Conservation (phyloP, 108 stramenopile species). For the Pseudonitzschia multiseries region DNA sequence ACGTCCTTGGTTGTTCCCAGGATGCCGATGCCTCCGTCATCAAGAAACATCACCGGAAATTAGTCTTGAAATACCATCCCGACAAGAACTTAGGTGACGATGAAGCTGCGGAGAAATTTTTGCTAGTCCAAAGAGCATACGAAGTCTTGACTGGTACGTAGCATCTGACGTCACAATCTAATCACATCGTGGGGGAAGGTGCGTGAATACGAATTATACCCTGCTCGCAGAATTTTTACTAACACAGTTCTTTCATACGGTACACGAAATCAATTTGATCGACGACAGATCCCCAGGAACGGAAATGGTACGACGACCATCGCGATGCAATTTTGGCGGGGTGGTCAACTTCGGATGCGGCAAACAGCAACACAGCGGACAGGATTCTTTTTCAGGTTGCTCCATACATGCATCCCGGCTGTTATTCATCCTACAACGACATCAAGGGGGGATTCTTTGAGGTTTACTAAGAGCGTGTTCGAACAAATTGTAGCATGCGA, state of each 20-base stretch:
- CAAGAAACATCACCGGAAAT: constrained; percentile 94
- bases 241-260: background rate
- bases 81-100: constrained; percentile 82
- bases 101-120: constrained; percentile 57
- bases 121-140: constrained; percentile 90
- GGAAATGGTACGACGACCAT: constrained; percentile 93
- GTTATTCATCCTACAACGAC: constrained; percentile 72
- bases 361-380: constrained; percentile 31
- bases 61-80: constrained; percentile 92
- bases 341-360: constrained; percentile 39
- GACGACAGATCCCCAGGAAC: constrained; percentile 69
- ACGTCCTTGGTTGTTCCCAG: constrained; percentile 80
- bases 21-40: constrained; percentile 85
- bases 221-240: too few relatives aligned
- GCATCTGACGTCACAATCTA: too few relatives aligned
- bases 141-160: constrained; percentile 84
- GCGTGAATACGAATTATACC: too few relatives aligned
- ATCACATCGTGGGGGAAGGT: too few relatives aligned
- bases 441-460: constrained; percentile 60
- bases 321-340: constrained; percentile 82
- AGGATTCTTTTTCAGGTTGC: constrained; percentile 69
- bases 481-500: constrained; percentile 64
- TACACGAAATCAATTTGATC: background rate
- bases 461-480: constrained; percentile 69
- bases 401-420: constrained; percentile 64